Evolutionary conservation across 225 moss, liverwort and hornwort genomes (phyloP), one percentile per base, ranked within the genome.

Genomic region (Physcomitrium patens): DNA sequence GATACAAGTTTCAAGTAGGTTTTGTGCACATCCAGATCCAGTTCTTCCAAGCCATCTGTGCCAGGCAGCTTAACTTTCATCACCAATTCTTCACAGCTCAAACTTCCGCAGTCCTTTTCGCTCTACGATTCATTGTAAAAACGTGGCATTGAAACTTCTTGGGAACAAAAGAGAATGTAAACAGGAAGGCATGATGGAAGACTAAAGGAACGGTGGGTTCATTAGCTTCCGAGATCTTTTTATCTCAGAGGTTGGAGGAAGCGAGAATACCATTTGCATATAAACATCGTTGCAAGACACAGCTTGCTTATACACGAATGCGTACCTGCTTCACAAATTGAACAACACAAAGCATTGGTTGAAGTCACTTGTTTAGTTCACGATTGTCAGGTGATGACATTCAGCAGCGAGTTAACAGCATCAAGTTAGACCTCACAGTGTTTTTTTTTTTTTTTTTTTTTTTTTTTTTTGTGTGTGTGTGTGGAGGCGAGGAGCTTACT

Each of bases 81-180:
- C 44, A 90, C 86, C 52, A 90, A 53, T 69, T 88, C 88, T 54
- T 90, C 90, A 28, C 90, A 90, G 44, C 83, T 74, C 77, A 90
- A 45, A 42, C 78, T 88, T 18, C 83, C 83, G 60, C 82, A 85
- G 51, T 90, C 77, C 65, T 86, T 90, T 56, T 87, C 90, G 60
- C 90, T 90, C 90, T 88, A 63, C 69, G 76, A 12, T 41, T 68
- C 76, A 51, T 43, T 9, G 8, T 0, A 2, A 15, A 57, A 28
- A 0, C n/a, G 37, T 17, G 6, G 9, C 56, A 23, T 41, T 31
- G 23, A 72, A n/a, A 0, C 31, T 37, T 37, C 7, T 37, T 37
- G 31, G 31, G 2, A 12, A 8, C 23, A 55, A 18, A 48, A 7
- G 5, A 8, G 47, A 47, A 3, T 1, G n/a, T 10, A 15, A 57